These are phyloP conservation scores for Pulveroboletus ridleyi DNA, from an alignment of 1,284 basidiomycete genomes.

Conservation along the genomic window DNA sequence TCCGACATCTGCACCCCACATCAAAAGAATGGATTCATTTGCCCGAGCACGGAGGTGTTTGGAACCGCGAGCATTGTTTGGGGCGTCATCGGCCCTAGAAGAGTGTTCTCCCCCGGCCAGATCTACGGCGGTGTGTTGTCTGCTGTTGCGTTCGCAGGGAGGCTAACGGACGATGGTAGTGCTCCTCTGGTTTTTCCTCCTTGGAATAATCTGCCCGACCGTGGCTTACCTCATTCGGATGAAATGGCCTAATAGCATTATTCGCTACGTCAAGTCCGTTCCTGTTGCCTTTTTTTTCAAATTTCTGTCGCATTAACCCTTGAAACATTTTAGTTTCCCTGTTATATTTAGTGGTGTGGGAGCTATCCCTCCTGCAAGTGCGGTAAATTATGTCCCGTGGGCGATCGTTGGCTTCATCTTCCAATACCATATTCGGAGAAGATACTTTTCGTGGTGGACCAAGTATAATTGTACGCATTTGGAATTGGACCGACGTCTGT, in stretches of 20 bases:
- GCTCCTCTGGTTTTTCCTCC: constrained; percentile 61
- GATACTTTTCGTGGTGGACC: constrained; percentile 58
- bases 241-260: constrained; percentile 48
- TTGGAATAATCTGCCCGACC: constrained; percentile 55
- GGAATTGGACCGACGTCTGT: too few species aligned
- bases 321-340: constrained; percentile 43
- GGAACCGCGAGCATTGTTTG: constrained; percentile 49
- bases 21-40: constrained; percentile 44
- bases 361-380: constrained; percentile 56
- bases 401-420: constrained; percentile 57
- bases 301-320: constrained; percentile 6
- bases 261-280: constrained; percentile 52
- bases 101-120: constrained; percentile 35
- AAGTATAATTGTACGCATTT: constrained; percentile 56
- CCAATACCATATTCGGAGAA: constrained; percentile 56
- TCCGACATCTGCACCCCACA: constrained; percentile 32
- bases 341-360: constrained; percentile 60
- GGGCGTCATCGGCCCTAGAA: constrained; percentile 48
- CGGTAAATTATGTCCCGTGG: constrained; percentile 55
- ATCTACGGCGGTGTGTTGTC: constrained; percentile 31
- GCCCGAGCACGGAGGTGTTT: constrained; percentile 45
- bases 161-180: constrained; percentile 17
- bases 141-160: too few species aligned
- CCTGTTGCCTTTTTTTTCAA: too few species aligned
- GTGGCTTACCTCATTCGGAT: constrained; percentile 45